phyloP scores from a whole-genome alignment of 306 rosid genomes.

The Citrullus amarus region DNA sequence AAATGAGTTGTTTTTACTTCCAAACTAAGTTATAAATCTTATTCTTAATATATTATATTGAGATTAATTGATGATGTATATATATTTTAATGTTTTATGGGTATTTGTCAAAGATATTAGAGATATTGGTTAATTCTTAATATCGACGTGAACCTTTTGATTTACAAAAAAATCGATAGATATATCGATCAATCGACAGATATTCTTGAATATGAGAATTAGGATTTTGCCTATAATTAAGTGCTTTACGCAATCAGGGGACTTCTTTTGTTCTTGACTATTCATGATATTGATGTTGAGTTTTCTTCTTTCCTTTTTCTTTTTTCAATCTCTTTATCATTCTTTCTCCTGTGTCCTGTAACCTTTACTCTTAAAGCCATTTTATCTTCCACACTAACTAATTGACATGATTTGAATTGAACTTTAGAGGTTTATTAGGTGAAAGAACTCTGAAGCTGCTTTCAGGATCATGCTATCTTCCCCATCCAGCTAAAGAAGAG shows the following conservation, averaged over 20 bases:
- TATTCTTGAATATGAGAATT: not conserved
- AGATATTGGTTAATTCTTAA: too few relatives aligned
- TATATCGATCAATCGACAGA: too few relatives aligned
- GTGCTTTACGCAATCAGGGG: not conserved
- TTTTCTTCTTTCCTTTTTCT: not conserved
- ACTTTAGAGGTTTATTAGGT: slow-evolving; percentile 32
- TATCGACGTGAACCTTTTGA: too few relatives aligned
- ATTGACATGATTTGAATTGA: slow-evolving; percentile 9
- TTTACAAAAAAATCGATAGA: too few relatives aligned
- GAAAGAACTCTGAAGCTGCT: slow-evolving; percentile 43
- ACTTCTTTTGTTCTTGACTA: not conserved
- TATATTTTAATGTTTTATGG: too few relatives aligned
- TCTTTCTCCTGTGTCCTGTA: not conserved
- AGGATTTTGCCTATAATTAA: not conserved
- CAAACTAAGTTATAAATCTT: too few relatives aligned
- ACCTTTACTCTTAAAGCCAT: not conserved
- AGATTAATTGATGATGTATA: too few relatives aligned
- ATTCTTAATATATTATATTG: too few relatives aligned
- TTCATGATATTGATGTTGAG: not conserved
- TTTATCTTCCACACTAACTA: not conserved
- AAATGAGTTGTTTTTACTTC: too few relatives aligned
- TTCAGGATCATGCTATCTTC: slow-evolving; percentile 80
- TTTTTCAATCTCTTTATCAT: not conserved
- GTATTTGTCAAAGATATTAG: too few relatives aligned
- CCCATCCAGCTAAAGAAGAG: slow-evolving; percentile 82